Percentiles rank a stretch among this genome's conserved stretches.
Conservation (phyloP, 306 rosid genomes). For the Cicer judaicum region DNA sequence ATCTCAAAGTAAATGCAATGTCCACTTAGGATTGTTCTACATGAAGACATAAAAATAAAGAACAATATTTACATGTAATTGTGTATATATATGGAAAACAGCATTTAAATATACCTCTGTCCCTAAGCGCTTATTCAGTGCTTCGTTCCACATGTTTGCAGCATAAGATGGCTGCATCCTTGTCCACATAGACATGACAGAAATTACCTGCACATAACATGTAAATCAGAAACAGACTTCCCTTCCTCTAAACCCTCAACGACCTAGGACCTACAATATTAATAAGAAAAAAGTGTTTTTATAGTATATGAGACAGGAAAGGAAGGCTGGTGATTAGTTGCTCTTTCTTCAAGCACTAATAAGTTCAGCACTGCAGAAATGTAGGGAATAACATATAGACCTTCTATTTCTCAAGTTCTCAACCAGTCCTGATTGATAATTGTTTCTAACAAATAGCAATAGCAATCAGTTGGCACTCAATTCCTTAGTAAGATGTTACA, state of each 20-base stretch:
- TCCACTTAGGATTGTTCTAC: constrained; percentile 5
- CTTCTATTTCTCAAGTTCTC: constrained; percentile 8
- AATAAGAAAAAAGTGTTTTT: not conserved
- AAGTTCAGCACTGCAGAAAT: constrained; percentile 25
- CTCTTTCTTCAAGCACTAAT: constrained; percentile 9
- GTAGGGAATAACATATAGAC: constrained; percentile 6
- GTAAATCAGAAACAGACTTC: constrained; percentile 37
- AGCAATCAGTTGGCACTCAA: constrained; percentile 31
- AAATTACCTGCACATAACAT: constrained; percentile 72
- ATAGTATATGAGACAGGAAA: constrained; percentile 10
- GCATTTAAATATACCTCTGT: constrained; percentile 67
- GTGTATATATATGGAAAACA: not conserved
- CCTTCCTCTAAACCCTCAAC: constrained; percentile 15
- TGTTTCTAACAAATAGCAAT: constrained; percentile 35
- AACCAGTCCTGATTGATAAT: constrained; percentile 21
- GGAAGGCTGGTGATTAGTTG: not conserved
- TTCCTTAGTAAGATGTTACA: not conserved
- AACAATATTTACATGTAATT: not conserved
- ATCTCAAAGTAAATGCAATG: constrained; percentile 10
- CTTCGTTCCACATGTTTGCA: constrained; percentile 99
- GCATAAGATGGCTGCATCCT: constrained; percentile 97
- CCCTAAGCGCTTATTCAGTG: constrained; percentile 90
- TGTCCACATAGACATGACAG: constrained; percentile 99
- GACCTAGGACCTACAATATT: constrained; percentile 20
- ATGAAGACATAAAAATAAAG: not conserved